A percentile compares a stretch with the other conserved stretches of the same genome.
phyloP scores from a whole-genome alignment of 768 basidiomycete genomes.

The Nevesoporus exiguus region DNA sequence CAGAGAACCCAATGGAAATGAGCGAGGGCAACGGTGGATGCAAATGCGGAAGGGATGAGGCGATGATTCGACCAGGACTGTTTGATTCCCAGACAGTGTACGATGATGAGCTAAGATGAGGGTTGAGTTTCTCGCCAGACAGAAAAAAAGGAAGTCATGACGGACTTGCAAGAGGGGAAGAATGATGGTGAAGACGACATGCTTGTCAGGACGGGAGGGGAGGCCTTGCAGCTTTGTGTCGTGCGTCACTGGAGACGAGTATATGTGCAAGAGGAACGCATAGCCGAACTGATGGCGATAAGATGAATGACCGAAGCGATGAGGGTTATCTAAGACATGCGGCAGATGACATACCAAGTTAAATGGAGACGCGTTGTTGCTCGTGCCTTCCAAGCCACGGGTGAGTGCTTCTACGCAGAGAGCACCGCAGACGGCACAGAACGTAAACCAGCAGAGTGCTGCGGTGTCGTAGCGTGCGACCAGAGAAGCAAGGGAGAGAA shows the following conservation, averaged over 20 bases:
- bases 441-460: conserved; percentile 71
- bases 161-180: conserved; percentile 70
- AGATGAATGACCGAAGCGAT: neutral
- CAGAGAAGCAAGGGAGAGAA: conserved; percentile 44
- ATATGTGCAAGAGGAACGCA: conserved; percentile 71
- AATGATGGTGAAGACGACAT: conserved; percentile 67
- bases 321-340: neutral
- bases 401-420: conserved; percentile 65
- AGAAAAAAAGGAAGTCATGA: conserved; percentile 6
- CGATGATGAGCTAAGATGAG: conserved; percentile 49
- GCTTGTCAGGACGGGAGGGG: conserved; percentile 67
- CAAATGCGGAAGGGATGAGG: conserved; percentile 65
- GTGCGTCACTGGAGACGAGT: conserved; percentile 64
- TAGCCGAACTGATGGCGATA: conserved; percentile 57
- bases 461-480: conserved; percentile 49
- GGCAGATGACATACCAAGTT: conserved; percentile 54
- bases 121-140: neutral
- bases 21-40: conserved; percentile 53
- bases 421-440: conserved; percentile 61
- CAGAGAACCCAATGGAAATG: conserved; percentile 69
- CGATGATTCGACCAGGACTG: conserved; percentile 63
- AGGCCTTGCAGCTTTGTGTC: conserved; percentile 36
- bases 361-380: conserved; percentile 58
- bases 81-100: conserved; percentile 64
- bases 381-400: conserved; percentile 63